phyloP scores from a whole-genome alignment of 2,329 filamentous ascomycete species.

The Colletotrichum limetticola region DNA sequence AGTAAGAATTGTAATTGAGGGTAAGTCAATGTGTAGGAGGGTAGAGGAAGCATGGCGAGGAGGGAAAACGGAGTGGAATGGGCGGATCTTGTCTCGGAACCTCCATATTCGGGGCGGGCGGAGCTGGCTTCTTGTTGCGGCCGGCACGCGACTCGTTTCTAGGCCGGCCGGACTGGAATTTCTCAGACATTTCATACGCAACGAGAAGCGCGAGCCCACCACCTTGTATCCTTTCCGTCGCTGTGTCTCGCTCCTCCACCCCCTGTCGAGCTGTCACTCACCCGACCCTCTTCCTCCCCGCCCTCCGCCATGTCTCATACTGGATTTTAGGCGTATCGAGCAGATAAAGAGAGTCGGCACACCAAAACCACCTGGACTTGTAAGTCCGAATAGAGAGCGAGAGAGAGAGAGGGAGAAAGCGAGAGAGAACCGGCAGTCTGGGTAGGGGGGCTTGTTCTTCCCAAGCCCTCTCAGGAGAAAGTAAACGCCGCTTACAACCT shows the following conservation, averaged over 20 bases:
- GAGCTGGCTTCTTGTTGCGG: constrained; percentile 26
- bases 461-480: neutral
- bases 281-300: neutral
- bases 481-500: neutral
- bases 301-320: constrained; percentile 31
- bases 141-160: constrained; percentile 17
- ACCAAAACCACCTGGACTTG: neutral
- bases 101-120: constrained; percentile 27
- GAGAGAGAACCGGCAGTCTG: constrained; percentile 22
- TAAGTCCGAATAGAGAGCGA: neutral
- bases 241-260: neutral
- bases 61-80: neutral
- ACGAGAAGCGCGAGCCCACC: constrained; percentile 4
- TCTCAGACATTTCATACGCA: constrained; percentile 13
- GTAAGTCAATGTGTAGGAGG: neutral
- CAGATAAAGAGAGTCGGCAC: constrained; percentile 10
- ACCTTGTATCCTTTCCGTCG: neutral
- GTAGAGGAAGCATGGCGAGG: neutral
- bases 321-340: constrained; percentile 1
- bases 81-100: constrained; percentile 28
- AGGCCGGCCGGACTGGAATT: neutral
- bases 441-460: neutral
- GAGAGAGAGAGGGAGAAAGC: neutral
- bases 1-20: neutral
- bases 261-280: constrained; percentile 8